Percentiles rank a stretch among this genome's conserved stretches.
These are phyloP conservation scores for Clitopilus passeckerianus DNA, from an alignment of 768 basidiomycete genomes.

Conservation along the genomic window DNA sequence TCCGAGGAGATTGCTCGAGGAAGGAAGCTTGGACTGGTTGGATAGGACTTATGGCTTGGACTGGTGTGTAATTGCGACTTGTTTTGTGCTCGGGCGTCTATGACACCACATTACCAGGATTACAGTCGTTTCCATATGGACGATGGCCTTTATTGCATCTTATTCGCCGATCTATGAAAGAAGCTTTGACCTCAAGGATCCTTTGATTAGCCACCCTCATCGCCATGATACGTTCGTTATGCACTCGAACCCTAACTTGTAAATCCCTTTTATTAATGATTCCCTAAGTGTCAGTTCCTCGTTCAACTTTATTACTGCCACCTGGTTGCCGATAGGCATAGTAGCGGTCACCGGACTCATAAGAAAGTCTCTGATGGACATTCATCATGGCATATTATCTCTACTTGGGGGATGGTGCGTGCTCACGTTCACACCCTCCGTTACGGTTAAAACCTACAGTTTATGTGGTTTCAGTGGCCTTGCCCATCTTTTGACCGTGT, in stretches of 20 bases:
- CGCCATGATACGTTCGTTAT: slow-evolving; percentile 34
- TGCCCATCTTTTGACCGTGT: slow-evolving; percentile 42
- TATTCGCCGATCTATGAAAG: slow-evolving; percentile 42
- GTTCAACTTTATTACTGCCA: slow-evolving; percentile 41
- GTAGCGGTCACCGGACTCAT: slow-evolving; percentile 30
- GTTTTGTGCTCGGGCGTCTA: not conserved
- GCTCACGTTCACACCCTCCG: not conserved
- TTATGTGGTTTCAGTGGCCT: slow-evolving; percentile 26
- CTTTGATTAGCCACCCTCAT: slow-evolving; percentile 48
- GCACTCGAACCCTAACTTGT: not conserved
- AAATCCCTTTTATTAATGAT: not conserved
- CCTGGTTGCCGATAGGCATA: slow-evolving; percentile 39
- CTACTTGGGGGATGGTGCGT: slow-evolving; percentile 35
- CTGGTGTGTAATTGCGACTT: slow-evolving; percentile 31
- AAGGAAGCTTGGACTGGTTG: slow-evolving; percentile 35
- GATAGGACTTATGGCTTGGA: slow-evolving; percentile 46
- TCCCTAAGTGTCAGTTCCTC: slow-evolving; percentile 40
- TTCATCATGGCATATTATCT: slow-evolving; percentile 58
- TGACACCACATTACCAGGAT: slow-evolving; percentile 17
- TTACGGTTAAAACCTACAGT: not conserved
- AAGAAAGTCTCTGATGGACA: slow-evolving; percentile 40
- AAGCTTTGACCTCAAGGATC: slow-evolving; percentile 43
- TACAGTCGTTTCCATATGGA: slow-evolving; percentile 35
- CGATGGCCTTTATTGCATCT: slow-evolving; percentile 32
- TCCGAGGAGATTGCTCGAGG: slow-evolving; percentile 26